Conservation (phyloP, 2,329 filamentous ascomycete species). For the Colletotrichum zoysiae region DNA sequence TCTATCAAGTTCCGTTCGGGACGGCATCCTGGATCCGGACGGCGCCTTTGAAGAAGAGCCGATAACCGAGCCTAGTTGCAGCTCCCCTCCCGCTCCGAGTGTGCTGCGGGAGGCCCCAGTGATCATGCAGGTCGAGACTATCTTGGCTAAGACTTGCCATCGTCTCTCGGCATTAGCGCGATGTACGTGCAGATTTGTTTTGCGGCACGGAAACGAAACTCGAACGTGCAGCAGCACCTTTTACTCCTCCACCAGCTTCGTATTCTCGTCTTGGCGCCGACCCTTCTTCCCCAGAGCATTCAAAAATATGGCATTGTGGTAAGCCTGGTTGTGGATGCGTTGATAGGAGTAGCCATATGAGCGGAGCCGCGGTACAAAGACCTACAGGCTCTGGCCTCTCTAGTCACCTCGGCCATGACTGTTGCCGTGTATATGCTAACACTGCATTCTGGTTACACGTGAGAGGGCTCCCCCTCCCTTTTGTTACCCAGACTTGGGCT, state of each 20-base stretch:
- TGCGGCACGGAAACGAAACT: neutral
- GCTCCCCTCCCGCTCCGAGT: neutral
- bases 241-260: neutral
- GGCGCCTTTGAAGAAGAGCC: no score
- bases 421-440: no score
- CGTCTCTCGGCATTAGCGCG: neutral
- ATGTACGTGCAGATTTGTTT: neutral
- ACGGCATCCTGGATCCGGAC: neutral
- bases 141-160: neutral
- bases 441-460: neutral
- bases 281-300: neutral
- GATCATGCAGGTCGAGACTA: neutral
- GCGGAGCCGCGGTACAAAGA: no score
- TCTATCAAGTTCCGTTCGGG: neutral
- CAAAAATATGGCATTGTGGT: no score
- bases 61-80: neutral
- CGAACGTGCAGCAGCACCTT: neutral
- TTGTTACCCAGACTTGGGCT: neutral
- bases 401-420: no score
- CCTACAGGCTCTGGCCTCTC: no score
- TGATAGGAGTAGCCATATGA: no score
- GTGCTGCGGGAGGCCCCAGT: constrained; percentile 6
- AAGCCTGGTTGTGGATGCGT: no score
- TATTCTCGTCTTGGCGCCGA: neutral
- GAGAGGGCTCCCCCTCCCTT: neutral